phyloP scores from a whole-genome alignment of 2,329 filamentous ascomycete genomes.

The Chaetomium globosum region DNA sequence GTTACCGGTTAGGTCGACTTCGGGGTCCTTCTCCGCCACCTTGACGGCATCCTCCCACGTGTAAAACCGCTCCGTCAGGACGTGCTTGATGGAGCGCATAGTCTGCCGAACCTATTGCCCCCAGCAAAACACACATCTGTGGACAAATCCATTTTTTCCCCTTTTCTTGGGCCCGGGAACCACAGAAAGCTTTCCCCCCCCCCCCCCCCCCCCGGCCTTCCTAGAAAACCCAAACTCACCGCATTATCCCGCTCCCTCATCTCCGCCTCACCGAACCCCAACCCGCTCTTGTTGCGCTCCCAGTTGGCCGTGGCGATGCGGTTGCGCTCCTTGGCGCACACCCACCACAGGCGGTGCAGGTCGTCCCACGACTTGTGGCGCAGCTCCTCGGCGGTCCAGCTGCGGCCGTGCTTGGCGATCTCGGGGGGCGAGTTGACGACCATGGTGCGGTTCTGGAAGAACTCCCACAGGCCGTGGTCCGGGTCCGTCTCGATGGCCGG shows the following conservation, averaged over 20 bases:
- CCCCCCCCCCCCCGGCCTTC: too few species aligned
- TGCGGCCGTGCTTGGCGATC: constrained; percentile 71
- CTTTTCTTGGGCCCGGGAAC: background rate
- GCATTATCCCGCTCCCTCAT: constrained; percentile 61
- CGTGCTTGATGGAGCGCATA: constrained; percentile 80
- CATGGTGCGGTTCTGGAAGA: constrained; percentile 74
- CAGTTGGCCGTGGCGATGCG: constrained; percentile 75
- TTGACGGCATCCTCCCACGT: constrained; percentile 77
- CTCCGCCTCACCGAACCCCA: constrained; percentile 75
- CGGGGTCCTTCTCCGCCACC: constrained; percentile 66
- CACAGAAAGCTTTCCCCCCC: background rate
- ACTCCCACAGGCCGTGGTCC: constrained; percentile 87
- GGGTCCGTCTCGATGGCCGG: constrained; percentile 63
- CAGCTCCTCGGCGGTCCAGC: constrained; percentile 84
- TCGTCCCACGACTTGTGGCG: constrained; percentile 91
- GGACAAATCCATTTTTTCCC: background rate
- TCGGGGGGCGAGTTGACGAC: constrained; percentile 73
- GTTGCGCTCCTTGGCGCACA: constrained; percentile 89
- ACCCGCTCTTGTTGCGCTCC: constrained; percentile 68
- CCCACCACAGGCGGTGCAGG: constrained; percentile 90
- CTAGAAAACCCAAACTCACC: constrained; percentile 54
- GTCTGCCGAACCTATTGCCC: constrained; percentile 69
- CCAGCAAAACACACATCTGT: background rate
- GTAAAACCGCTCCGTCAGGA: constrained; percentile 85
- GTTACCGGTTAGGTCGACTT: constrained; percentile 61